Conservation (phyloP, 371 early-diverging fungal genomes). For the Mucor piriformis region DNA sequence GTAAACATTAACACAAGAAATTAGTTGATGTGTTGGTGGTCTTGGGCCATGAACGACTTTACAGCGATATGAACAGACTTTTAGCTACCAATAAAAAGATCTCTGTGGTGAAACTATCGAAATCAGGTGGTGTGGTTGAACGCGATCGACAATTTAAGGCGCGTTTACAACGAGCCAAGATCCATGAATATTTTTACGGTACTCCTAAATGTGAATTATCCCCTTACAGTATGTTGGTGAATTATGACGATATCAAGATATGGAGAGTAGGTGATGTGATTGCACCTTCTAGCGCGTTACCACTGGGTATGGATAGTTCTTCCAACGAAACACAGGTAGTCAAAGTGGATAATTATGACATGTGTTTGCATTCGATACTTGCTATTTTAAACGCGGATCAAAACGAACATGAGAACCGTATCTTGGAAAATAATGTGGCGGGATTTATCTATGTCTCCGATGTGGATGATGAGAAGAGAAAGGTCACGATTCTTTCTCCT, state of each 20-base stretch:
- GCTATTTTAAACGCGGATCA: constrained; percentile 78
- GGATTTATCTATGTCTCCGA: constrained; percentile 93
- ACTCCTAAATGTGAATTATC: constrained; percentile 71
- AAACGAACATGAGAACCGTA: constrained; percentile 58
- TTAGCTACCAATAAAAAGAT: too few species aligned
- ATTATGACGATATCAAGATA: constrained; percentile 76
- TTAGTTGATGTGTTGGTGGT: too few species aligned
- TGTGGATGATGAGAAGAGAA: constrained; percentile 78
- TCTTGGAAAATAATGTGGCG: constrained; percentile 74
- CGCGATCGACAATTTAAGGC: constrained; percentile 75
- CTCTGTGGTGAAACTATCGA: constrained; percentile 83
- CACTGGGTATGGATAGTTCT: constrained; percentile 85
- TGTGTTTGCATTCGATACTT: constrained; percentile 85
- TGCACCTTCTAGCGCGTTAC: constrained; percentile 92
- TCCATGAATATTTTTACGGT: constrained; percentile 96
- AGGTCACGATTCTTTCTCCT: constrained; percentile 85
- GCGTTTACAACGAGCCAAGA: constrained; percentile 71
- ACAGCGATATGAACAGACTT: too few species aligned
- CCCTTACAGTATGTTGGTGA: constrained; percentile 83
- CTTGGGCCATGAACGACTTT: too few species aligned
- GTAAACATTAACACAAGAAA: too few species aligned
- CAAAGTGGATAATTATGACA: constrained; percentile 81
- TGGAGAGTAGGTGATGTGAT: constrained; percentile 86
- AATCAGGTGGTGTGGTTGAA: constrained; percentile 94
- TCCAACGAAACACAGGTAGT: constrained; percentile 78